Conservation (phyloP, 1,284 basidiomycete species). For the Austroboletus novae-zelandiae region DNA sequence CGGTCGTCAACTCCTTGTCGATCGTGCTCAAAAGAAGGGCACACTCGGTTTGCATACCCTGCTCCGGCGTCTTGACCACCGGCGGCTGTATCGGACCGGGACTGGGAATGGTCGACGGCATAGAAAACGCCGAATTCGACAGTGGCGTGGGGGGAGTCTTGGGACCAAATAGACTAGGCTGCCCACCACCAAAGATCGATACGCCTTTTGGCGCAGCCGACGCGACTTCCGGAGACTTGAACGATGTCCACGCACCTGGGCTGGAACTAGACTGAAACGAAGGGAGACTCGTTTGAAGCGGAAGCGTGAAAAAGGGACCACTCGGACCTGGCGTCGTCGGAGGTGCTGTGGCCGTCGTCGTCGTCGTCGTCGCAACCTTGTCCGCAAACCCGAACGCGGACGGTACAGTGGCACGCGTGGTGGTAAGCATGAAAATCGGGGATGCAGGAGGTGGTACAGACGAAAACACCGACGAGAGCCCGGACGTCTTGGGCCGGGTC, state of each 20-base stretch:
- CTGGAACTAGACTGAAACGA: neutral
- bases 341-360: neutral
- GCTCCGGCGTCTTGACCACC: conserved; percentile 36
- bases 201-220: neutral
- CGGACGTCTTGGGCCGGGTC: conserved; percentile 42
- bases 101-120: neutral
- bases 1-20: conserved; percentile 51
- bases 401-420: neutral
- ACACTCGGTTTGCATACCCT: conserved; percentile 66
- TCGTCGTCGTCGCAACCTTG: neutral
- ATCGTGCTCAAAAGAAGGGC: conserved; percentile 42
- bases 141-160: conserved; percentile 10
- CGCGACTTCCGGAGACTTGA: conserved; percentile 11
- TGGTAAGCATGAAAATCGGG: conserved; percentile 4
- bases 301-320: neutral
- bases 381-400: neutral
- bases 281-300: conserved; percentile 1
- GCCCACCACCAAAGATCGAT: conserved; percentile 7
- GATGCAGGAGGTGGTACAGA: conserved; percentile 5
- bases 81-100: conserved; percentile 7
- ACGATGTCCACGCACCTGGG: neutral
- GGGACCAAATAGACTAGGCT: conserved; percentile 5
- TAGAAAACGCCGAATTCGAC: conserved; percentile 2
- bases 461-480: conserved; percentile 27
- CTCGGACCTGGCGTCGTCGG: neutral